Evolutionary conservation across 2,329 filamentous ascomycete species (phyloP), one percentile per base, ranked within the genome.

Genomic region (Aureobasidium leucospermi): DNA sequence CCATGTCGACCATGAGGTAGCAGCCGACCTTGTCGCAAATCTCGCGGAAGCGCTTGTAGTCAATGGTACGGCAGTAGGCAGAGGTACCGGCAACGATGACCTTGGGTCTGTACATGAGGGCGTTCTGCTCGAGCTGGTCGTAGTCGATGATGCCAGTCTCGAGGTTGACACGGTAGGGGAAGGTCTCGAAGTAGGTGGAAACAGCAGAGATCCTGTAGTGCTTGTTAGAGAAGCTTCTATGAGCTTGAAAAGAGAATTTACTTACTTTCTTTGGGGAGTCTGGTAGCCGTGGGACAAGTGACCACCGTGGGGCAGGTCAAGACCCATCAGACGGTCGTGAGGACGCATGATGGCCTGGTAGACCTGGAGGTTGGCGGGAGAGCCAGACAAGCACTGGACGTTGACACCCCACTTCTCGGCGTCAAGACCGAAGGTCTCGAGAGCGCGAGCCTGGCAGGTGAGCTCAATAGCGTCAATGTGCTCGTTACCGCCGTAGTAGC

Each of bases 401-500:
- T 99, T 99, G 79, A 99, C 94, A 74, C 94, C 94, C 94, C 94
- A 99, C 81, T 95, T 91, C 67, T 85, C 84, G 16, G 87, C 73
- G 77, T 95, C 89, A 66, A 96, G 79, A 72, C 90, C 84, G 82
- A 97, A 99, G 61, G 92, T 88, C 78, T 90, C 84, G 64, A 99
- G 87, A 66, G 94, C 94, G 78, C 94, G 88, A 75, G 85, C 83
- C 81, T 99, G 94, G 84, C 94, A 99, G 63, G 94, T 88, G 67
- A 89, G 83, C 84, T 99, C 94, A 70, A 96, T 91, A 77, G 90
- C 83, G 76, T 99, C 94, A 67, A 99, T 99, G 83, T 94, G 90
- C 83, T 99, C 89, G 81, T 99, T 99, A 73, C 94, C 94, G 73
- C 94, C 94, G 73, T 99, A 99, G 85, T 99, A 99, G 77, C 94